Base-by-base conservation (phyloP, 768 basidiomycete genomes). In the Mycena indigotica region DNA sequence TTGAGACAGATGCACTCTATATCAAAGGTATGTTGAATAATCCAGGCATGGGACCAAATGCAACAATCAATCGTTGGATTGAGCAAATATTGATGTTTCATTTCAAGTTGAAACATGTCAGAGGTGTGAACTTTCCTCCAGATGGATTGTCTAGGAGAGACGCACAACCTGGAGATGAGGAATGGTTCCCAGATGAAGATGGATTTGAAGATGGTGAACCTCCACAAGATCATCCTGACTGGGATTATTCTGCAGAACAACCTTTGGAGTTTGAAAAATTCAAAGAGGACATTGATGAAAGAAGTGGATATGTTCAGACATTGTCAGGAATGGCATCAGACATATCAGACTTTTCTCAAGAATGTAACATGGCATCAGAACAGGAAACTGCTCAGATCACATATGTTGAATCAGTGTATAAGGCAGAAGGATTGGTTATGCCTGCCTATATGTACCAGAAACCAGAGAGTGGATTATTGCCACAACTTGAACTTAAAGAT, bases 31-130 rank as follows among this genome's bases (percentile, higher is more conserved):
- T 74, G 70, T 38, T 73, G 29, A 64, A 67, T 1, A 70, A 75
- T 39, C 77, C 69, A 0, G 72, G 72, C 13, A 62, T 74, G 35
- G 61, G 68, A 32, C 76, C 73, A 0, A 75, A 71, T 44, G 67
- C 70, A 0, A 65, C 69, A 0, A 71, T 77, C 3, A 77, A 76
- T 50, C 48, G 71, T 2, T 78, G 76, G 77, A 72, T 77, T 26
- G 68, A 66, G 5, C 56, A 66, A 3, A 73, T 77, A 1, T 21
- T 66, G 0, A 56, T 71, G 32, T 77, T 74, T 55, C 65, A 70
- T 19, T 77, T 78, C 51, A 61, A 55, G 0, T 48, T 78, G 1
- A 52, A 59, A 13, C 75, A 76, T 55, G 64, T 67, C 13, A 65
- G 68, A 2, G 72, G 70, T 0, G 60, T 3, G 1, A 54, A 40